A percentile compares a stretch with the other conserved stretches of the same genome.
Evolutionary conservation across 306 rosid genomes (phyloP).

Genomic region (Gleditsia sinensis): DNA sequence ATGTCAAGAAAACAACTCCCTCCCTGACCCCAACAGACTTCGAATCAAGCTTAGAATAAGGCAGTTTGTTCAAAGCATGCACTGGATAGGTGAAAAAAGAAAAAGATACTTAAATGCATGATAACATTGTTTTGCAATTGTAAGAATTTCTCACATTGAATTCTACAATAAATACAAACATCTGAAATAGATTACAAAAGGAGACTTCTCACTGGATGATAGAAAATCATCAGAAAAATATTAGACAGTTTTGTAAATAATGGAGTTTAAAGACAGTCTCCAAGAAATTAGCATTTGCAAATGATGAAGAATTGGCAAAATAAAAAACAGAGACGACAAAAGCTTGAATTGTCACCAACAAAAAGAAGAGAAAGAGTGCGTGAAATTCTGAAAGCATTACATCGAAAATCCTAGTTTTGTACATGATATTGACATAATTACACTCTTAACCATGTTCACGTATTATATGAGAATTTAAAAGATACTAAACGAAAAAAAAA

Average conservation of each 20-base stretch:
- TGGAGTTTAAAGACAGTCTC: not conserved
- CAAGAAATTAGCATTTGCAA: not conserved
- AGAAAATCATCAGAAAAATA: conserved; percentile 8
- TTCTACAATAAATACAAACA: conserved; percentile 15
- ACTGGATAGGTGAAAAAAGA: conserved; percentile 56
- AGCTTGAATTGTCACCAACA: not conserved
- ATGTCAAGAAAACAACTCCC: conserved; percentile 93
- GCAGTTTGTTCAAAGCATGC: conserved; percentile 97
- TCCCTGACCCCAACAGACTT: conserved; percentile 88
- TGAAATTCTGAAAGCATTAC: not conserved
- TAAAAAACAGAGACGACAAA: not conserved
- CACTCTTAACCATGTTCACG: not conserved
- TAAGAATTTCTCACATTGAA: not conserved
- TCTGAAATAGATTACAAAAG: conserved; percentile 15
- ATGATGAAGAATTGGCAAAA: not conserved
- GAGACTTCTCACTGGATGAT: conserved; percentile 19
- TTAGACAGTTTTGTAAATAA: not conserved
- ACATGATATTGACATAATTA: conserved; percentile 11
- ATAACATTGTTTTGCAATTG: not conserved
- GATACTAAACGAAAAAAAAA: not conserved
- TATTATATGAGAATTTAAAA: conserved; percentile 1
- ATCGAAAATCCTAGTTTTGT: not conserved
- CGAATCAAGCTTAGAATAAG: conserved; percentile 98
- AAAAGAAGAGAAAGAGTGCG: not conserved
- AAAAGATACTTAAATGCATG: conserved; percentile 26